Conservation (phyloP, 116 monocot species). For the Dioscorea cayenensis region DNA sequence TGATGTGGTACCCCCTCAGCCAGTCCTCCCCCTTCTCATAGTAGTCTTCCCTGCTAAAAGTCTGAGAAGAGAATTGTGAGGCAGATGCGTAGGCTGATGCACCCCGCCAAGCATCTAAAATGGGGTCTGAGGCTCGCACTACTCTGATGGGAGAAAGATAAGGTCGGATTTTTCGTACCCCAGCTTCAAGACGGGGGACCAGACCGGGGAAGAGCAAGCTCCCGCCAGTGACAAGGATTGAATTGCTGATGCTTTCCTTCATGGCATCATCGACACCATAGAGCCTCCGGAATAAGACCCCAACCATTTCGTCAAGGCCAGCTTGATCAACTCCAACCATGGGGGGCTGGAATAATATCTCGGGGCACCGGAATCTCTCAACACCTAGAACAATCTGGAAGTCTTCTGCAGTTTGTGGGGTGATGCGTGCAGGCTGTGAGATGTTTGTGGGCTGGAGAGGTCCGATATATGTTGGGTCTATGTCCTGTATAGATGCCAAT, state of each 20-base stretch:
- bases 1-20: constrained; percentile 47
- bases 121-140: constrained; percentile 51
- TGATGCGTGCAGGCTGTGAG: constrained; percentile 24
- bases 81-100: constrained; percentile 61
- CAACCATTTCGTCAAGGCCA: constrained; percentile 83
- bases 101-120: constrained; percentile 93
- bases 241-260: constrained; percentile 52
- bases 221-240: constrained; percentile 76
- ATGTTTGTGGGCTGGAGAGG: constrained; percentile 8
- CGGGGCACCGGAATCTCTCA: constrained; percentile 85
- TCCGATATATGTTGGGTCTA: constrained; percentile 64
- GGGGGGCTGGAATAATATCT: constrained; percentile 78
- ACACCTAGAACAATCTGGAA: constrained; percentile 62
- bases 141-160: constrained; percentile 69
- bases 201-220: constrained; percentile 69
- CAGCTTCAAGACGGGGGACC: constrained; percentile 59
- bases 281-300: constrained; percentile 56
- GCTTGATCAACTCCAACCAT: constrained; percentile 88
- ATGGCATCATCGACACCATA: constrained; percentile 13
- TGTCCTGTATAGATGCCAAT: constrained; percentile 44
- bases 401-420: constrained; percentile 60
- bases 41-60: constrained; percentile 75
- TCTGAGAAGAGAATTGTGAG: constrained; percentile 40
- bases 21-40: constrained; percentile 78
- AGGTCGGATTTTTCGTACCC: constrained; percentile 52